Evolutionary conservation across 768 basidiomycete genomes (phyloP).

Genomic region (Termitomyces sp.): DNA sequence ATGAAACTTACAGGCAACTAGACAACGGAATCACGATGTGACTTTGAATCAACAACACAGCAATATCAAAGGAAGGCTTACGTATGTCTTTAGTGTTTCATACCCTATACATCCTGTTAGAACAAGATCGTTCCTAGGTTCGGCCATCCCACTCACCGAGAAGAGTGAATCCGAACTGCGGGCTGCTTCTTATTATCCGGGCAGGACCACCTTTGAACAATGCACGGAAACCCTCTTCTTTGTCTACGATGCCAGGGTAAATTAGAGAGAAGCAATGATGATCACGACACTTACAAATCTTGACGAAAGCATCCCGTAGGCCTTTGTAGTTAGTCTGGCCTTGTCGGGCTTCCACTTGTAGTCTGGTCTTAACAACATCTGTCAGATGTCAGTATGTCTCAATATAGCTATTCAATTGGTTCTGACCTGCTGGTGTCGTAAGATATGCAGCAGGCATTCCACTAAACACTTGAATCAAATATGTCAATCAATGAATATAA

Average conservation of each 20-base stretch:
- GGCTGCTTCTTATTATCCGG: constrained; percentile 81
- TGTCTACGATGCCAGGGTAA: constrained; percentile 40
- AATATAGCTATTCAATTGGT: constrained; percentile 10
- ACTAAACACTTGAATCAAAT: constrained; percentile 40
- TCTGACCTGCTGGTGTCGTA: constrained; percentile 81
- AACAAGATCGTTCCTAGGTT: constrained; percentile 4
- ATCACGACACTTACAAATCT: constrained; percentile 59
- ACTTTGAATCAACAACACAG: neutral
- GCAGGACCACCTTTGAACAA: constrained; percentile 92
- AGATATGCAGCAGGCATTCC: constrained; percentile 98
- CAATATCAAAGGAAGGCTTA: constrained; percentile 22
- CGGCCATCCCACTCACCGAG: constrained; percentile 37
- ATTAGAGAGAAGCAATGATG: neutral
- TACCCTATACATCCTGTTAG: constrained; percentile 25
- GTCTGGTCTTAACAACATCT: constrained; percentile 97
- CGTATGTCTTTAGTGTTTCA: constrained; percentile 39
- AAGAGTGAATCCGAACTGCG: constrained; percentile 92
- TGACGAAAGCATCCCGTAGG: constrained; percentile 79
- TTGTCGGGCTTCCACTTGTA: constrained; percentile 89
- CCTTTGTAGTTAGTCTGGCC: constrained; percentile 94
- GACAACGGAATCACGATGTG: constrained; percentile 13
- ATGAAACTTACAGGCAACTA: constrained; percentile 42
- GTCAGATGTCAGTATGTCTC: constrained; percentile 9
- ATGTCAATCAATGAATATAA: constrained; percentile 12
- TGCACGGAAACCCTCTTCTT: constrained; percentile 85